Evolutionary conservation across 257 asterid genomes (phyloP).

Genomic region (Capsicum rhomboideum): DNA sequence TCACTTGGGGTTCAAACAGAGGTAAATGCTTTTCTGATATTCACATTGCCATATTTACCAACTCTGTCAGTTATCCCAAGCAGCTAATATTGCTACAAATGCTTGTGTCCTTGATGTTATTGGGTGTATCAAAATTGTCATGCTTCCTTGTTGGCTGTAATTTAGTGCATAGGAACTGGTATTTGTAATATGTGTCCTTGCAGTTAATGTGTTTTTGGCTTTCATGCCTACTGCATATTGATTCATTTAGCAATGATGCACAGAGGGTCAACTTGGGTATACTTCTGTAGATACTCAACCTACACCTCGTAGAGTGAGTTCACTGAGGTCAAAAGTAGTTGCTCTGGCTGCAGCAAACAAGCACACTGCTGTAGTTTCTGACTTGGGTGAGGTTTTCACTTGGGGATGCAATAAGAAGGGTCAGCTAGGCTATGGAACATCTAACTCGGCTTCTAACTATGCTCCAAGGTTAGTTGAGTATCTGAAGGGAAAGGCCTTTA

Average conservation of each 20-base stretch:
- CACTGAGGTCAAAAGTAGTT: conserved; percentile 65
- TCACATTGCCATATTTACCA: background rate
- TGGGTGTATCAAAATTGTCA: conserved; percentile 1
- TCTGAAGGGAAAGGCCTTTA: conserved; percentile 79
- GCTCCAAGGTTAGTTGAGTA: conserved; percentile 88
- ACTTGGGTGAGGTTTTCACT: conserved; percentile 81
- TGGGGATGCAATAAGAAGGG: conserved; percentile 99
- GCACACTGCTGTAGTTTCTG: conserved; percentile 91
- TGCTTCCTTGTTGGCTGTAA: background rate
- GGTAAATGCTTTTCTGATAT: conserved; percentile 30
- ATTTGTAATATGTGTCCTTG: background rate
- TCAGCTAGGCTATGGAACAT: conserved; percentile 98
- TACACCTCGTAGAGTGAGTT: conserved; percentile 90
- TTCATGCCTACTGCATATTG: background rate
- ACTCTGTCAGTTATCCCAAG: background rate
- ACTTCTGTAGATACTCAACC: conserved; percentile 97
- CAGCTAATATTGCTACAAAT: background rate
- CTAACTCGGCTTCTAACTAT: conserved; percentile 92
- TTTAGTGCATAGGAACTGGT: background rate
- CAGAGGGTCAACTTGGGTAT: conserved; percentile 99
- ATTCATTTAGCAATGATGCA: conserved; percentile 18
- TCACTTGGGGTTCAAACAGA: conserved; percentile 99
- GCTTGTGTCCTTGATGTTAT: background rate
- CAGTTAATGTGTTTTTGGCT: conserved; percentile 2
- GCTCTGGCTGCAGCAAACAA: conserved; percentile 98